Evolutionary conservation across 306 rosid genomes (phyloP), one percentile per base, ranked within the genome.

Genomic region (Delonix regia): DNA sequence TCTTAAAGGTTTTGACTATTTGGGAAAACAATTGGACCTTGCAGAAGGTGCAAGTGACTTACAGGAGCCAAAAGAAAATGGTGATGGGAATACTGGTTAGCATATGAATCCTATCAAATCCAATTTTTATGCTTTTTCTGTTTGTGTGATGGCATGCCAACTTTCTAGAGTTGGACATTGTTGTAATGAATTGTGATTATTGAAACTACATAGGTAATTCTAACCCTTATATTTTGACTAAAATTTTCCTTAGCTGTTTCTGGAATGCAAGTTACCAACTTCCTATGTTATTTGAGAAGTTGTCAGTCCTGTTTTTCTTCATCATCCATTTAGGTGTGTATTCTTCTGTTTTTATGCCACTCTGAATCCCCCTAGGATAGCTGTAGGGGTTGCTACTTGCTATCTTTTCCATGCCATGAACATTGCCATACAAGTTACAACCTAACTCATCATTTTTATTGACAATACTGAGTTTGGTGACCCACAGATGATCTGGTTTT

Each of bases 1-100:
- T 86, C 86, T 93, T 79, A 96, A 93, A 80, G 97, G 85, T 87
- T 81, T 94, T 76, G 89, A 91, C 78, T 65, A 78, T 84, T 70
- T 85, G 41, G 89, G 89, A 72, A 82, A 89, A 71, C 83, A 93
- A 70, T 77, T 95, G 80, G 87, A 87, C 86, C 85, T 84, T 78
- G 71, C 78, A 57, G 91, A 82, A 85, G 86, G 84, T 71, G 66
- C 59, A 24, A 66, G 27, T 73, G 91, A 84, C 78, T 80, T 56
- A 55, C 80, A 62, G 69, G 92, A 85, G 81, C 82, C 45, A 53
- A 90, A 84, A 65, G 90, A 83, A 59, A 89, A 89, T 62, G 79
- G 81, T 82, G 90, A 87, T 45, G 33, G 72, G 55, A 84, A 80
- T 62, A 78, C 80, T 55, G 93, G 88, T 92, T 42, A 63, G 89